Evolutionary conservation across 306 rosid genomes (phyloP), one percentile per base, ranked within the genome.

Genomic region (Gleditsia sinensis): DNA sequence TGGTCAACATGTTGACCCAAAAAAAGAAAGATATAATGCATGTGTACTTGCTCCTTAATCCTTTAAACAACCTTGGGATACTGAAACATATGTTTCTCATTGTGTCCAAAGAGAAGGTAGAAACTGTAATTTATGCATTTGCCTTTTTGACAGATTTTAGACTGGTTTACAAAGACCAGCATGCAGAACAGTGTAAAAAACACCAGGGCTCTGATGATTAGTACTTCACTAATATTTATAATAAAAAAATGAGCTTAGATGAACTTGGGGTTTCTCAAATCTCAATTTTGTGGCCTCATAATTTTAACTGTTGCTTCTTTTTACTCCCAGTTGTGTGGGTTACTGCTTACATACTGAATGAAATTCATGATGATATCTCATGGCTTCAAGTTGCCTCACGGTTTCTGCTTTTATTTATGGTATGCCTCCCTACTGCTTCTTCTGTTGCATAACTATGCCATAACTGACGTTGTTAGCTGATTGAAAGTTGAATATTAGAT

Each of bases 321-420:
- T 12, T 77, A 75, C 66, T 84, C 86, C 75, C 87, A 95, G 99
- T 78, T 80, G 84, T 86, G 50, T 92, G 99, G 98, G 76, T 85
- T 81, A 80, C 87, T 69, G 90, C 98, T 70, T 92, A 90, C 71
- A 54, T 87, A 70, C 79, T 89, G 58, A 90, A 92, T 79, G 98
- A 95, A 87, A 88, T 79, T 82, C 92, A 87, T 75, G 99, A 95
- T 32, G 85, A 90, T 40, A 79, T 90, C 84, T 81, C 90, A 68
- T 89, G 93, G 90, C 93, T 92, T 82, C 87, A 92, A 86, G 89
- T 90, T 87, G 84, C 77, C 80, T 87, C 97, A 79, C 83, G 99
- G 84, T 92, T 92, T 87, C 83, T 87, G 62, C 91, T 90, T 55
- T 79, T 94, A 77, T 86, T 90, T 76, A 69, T 55, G 88, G 98